These are phyloP conservation scores for Alternaria brassicae DNA, from an alignment of 2,329 filamentous ascomycete genomes.

Conservation along the genomic window DNA sequence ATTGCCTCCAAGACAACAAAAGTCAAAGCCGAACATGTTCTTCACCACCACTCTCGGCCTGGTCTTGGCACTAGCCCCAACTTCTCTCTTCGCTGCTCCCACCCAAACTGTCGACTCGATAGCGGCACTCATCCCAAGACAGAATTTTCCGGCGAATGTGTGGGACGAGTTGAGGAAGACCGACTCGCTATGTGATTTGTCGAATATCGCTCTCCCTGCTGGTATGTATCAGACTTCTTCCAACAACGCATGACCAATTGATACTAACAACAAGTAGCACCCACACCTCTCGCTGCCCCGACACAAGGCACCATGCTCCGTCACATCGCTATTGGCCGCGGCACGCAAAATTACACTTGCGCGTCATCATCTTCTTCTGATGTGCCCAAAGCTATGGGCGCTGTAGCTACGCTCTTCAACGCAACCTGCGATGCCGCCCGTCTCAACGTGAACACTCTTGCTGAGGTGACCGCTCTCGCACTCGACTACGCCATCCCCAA, in stretches of 20 bases:
- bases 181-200: conserved; percentile 40
- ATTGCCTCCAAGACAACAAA: background rate
- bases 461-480: conserved; percentile 69
- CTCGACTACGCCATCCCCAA: conserved; percentile 69
- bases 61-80: conserved; percentile 45
- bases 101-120: conserved; percentile 33
- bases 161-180: conserved; percentile 31
- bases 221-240: conserved; percentile 31
- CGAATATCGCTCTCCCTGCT: conserved; percentile 36
- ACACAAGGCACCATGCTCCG: conserved; percentile 68
- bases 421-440: conserved; percentile 76
- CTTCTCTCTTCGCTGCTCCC: conserved; percentile 44
- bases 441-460: conserved; percentile 65
- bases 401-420: conserved; percentile 86
- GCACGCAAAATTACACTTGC: conserved; percentile 95
- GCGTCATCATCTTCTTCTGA: conserved; percentile 63
- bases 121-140: conserved; percentile 27
- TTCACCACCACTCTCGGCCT: conserved; percentile 43
- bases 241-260: background rate
- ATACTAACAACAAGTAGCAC: conserved; percentile 51
- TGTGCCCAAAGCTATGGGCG: conserved; percentile 71
- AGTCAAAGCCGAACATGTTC: conserved; percentile 36
- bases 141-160: conserved; percentile 23
- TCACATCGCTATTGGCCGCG: conserved; percentile 85
- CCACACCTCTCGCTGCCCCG: conserved; percentile 67